phyloP scores from a whole-genome alignment of 176 grass and related monocot genomes.

The Oryza punctata region DNA sequence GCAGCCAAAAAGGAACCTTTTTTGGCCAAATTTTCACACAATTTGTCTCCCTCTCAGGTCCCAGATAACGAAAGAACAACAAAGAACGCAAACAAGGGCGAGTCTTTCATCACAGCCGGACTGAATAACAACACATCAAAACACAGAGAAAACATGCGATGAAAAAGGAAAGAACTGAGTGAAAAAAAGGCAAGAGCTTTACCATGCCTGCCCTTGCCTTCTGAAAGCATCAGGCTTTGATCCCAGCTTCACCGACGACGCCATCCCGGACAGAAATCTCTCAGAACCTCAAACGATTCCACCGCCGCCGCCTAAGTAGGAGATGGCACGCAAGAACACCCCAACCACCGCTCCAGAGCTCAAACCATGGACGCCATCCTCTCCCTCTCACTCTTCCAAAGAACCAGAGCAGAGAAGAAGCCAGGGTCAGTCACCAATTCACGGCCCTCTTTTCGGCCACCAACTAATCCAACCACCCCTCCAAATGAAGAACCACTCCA shows the following conservation, averaged over 20 bases:
- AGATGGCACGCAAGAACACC: constrained; percentile 14
- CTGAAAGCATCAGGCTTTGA: constrained; percentile 85
- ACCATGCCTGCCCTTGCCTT: constrained; percentile 85
- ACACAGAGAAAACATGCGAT: neutral
- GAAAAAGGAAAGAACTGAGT: neutral
- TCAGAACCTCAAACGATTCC: neutral
- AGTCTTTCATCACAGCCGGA: neutral
- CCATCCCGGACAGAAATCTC: constrained; percentile 38
- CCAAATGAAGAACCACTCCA: constrained; percentile 39
- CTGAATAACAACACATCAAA: neutral
- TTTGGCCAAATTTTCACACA: neutral
- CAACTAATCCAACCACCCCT: constrained; percentile 54
- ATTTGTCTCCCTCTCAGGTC: neutral
- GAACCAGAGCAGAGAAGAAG: neutral
- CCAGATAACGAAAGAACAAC: constrained; percentile 18
- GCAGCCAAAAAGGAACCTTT: neutral
- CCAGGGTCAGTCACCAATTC: constrained; percentile 34
- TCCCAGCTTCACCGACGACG: constrained; percentile 65
- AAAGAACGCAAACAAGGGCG: constrained; percentile 2
- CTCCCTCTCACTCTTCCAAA: neutral
- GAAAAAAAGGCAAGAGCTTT: neutral
- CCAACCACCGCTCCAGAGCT: constrained; percentile 16
- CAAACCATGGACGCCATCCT: constrained; percentile 35
- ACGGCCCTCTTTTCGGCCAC: constrained; percentile 38
- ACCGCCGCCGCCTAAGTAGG: neutral